Percentiles rank a stretch among this genome's conserved stretches.
Evolutionary conservation across 2,329 filamentous ascomycete genomes (phyloP).

Genomic region (Xylariaceae sp.): DNA sequence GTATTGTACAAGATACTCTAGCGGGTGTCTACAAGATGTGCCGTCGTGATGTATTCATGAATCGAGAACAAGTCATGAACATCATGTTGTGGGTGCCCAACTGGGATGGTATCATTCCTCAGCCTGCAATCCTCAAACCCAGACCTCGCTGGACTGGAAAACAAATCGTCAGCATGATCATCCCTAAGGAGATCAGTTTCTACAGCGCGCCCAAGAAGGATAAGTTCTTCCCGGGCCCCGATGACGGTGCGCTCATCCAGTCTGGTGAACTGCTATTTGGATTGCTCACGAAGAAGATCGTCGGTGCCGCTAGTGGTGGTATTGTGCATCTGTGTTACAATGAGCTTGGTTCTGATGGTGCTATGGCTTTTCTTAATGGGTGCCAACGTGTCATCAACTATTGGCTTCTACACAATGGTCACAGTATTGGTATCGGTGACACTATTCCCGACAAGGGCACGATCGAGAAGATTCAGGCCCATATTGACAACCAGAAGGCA

Average conservation of each 20-base stretch:
- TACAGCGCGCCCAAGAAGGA: constrained; percentile 41
- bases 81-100: constrained; percentile 95
- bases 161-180: constrained; percentile 90
- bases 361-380: constrained; percentile 94
- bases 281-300: constrained; percentile 85
- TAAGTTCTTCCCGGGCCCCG: constrained; percentile 31
- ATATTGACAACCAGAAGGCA: constrained; percentile 75
- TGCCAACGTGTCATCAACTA: constrained; percentile 93
- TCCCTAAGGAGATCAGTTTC: constrained; percentile 81
- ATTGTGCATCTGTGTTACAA: constrained; percentile 96
- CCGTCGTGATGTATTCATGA: constrained; percentile 84
- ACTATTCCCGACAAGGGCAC: constrained; percentile 87
- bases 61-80: constrained; percentile 91
- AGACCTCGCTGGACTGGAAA: constrained; percentile 95
- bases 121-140: constrained; percentile 90
- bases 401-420: constrained; percentile 93
- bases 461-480: constrained; percentile 75
- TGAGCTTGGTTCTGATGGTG: constrained; percentile 77
- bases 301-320: constrained; percentile 84
- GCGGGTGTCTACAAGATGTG: constrained; percentile 97
- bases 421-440: constrained; percentile 97
- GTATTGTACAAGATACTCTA: constrained; percentile 97
- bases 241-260: constrained; percentile 77
- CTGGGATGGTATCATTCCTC: constrained; percentile 93
- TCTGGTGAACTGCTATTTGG: constrained; percentile 87